phyloP scores from a whole-genome alignment of 306 rosid species.

The Prunus mongolica region DNA sequence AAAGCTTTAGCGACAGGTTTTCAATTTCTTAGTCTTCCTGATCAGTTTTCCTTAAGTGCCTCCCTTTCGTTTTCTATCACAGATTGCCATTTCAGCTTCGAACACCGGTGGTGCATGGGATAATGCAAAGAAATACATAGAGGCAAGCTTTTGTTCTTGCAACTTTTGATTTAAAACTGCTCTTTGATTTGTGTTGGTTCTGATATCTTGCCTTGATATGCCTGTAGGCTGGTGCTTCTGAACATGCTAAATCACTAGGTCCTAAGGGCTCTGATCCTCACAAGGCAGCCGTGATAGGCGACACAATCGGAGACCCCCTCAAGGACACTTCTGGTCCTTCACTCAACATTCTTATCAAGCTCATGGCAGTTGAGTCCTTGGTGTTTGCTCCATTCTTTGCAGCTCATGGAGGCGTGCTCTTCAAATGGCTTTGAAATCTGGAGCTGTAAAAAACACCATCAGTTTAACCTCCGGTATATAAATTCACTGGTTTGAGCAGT shows the following conservation, averaged over 20 bases:
- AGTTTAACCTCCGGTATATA: not conserved
- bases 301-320: slow-evolving; percentile 59
- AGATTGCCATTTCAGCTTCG: slow-evolving; percentile 68
- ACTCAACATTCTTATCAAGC: slow-evolving; percentile 61
- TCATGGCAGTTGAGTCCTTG: slow-evolving; percentile 64
- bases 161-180: not conserved
- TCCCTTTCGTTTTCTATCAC: not conserved
- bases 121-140: slow-evolving; percentile 65
- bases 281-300: slow-evolving; percentile 61
- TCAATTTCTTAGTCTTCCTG: not conserved
- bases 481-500: not conserved
- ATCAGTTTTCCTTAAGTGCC: not conserved
- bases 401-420: slow-evolving; percentile 61
- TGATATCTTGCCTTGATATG: not conserved
- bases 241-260: slow-evolving; percentile 61
- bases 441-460: not conserved
- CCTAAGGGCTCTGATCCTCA: slow-evolving; percentile 65
- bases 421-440: slow-evolving; percentile 36
- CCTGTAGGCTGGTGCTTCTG: slow-evolving; percentile 46
- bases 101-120: slow-evolving; percentile 78
- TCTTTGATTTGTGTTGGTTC: not conserved
- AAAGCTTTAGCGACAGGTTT: not conserved
- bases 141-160: slow-evolving; percentile 32
- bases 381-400: slow-evolving; percentile 69
- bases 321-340: slow-evolving; percentile 70